A percentile compares a stretch with the other conserved stretches of the same genome.
Conservation (phyloP, 2,329 filamentous ascomycete genomes). For the Seiridium cupressi region DNA sequence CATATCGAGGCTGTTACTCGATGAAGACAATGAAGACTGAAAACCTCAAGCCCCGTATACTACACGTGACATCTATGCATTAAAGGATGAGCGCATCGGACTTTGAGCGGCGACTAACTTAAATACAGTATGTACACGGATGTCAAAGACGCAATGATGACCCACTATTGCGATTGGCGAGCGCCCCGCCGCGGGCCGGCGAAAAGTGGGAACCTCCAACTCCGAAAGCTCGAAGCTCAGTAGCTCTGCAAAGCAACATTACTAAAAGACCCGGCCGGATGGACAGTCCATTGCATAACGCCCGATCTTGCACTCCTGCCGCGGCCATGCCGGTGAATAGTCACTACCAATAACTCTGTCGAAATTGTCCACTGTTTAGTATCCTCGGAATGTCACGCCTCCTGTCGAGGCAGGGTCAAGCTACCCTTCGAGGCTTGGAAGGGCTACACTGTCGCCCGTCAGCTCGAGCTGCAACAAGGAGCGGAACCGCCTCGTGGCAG, state of each 20-base stretch:
- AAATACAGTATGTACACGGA: neutral
- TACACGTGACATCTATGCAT: no score
- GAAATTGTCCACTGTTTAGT: no score
- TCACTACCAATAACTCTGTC: no score
- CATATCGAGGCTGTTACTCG: no score
- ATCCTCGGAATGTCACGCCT: conserved; percentile 4
- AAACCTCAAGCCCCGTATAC: no score
- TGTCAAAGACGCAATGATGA: neutral
- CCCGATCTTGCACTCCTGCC: no score
- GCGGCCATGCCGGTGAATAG: no score
- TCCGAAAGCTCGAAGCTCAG: conserved; percentile 2
- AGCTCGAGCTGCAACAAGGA: neutral
- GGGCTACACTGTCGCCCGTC: neutral
- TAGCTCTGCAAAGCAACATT: neutral
- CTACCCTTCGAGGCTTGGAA: neutral
- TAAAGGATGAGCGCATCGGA: no score
- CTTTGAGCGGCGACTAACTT: no score
- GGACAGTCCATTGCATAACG: no score
- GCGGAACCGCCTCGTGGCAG: conserved; percentile 8
- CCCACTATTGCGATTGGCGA: conserved; percentile 7
- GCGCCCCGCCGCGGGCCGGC: conserved; percentile 1
- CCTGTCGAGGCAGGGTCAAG: neutral
- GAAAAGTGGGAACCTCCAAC: conserved; percentile 2
- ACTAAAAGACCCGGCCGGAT: no score
- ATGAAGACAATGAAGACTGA: no score